Conservation (phyloP, 768 basidiomycete genomes). For the Cystoderma amianthinum region DNA sequence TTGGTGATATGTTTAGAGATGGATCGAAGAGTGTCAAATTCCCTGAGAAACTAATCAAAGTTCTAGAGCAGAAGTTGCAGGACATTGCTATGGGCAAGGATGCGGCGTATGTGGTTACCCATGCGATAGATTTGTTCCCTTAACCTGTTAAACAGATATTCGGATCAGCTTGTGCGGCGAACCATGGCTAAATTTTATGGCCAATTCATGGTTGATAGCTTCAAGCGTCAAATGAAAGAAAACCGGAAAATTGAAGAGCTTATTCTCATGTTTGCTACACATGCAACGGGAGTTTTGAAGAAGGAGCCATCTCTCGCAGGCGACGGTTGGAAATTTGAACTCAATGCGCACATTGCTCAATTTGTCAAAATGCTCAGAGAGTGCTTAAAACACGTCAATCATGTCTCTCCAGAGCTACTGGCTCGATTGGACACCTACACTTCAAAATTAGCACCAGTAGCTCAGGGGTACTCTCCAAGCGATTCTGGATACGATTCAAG, state of each 20-base stretch:
- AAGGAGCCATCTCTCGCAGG: conserved; percentile 81
- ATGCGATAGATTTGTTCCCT: background rate
- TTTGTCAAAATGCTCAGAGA: conserved; percentile 87
- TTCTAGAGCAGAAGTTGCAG: conserved; percentile 84
- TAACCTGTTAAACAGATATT: conserved; percentile 47
- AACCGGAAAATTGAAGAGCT: conserved; percentile 97
- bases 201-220: conserved; percentile 78
- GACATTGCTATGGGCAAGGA: conserved; percentile 93
- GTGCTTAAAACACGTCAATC: conserved; percentile 62
- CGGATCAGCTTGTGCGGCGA: conserved; percentile 82
- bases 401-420: conserved; percentile 79
- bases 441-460: conserved; percentile 65
- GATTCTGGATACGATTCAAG: conserved; percentile 66
- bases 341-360: conserved; percentile 86
- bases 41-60: conserved; percentile 90
- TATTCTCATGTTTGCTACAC: conserved; percentile 91
- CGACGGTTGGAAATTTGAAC: conserved; percentile 89
- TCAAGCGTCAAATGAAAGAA: conserved; percentile 89
- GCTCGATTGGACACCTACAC: conserved; percentile 80
- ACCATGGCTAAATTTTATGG: conserved; percentile 93
- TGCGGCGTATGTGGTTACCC: conserved; percentile 54
- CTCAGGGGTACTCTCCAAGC: conserved; percentile 27
- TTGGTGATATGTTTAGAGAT: conserved; percentile 79
- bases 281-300: conserved; percentile 80
- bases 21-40: conserved; percentile 85